A percentile compares a stretch with the other conserved stretches of the same genome.
Conservation (phyloP, 352 stramenopile genomes). For the Pythium folliculosum region DNA sequence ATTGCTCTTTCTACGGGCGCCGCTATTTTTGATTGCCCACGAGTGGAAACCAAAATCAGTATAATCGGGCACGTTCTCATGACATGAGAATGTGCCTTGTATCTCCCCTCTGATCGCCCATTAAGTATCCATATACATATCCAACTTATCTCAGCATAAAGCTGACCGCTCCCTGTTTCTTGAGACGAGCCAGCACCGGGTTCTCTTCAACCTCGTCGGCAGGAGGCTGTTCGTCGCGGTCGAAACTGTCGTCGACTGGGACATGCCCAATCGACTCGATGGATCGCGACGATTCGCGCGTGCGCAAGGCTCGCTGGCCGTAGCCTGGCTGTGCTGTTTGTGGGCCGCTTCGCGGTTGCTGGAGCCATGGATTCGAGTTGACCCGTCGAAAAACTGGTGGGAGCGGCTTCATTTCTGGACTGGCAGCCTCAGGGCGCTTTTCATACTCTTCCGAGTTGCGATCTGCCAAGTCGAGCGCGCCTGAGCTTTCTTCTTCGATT, state of each 20-base stretch:
- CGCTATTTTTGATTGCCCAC: slow-evolving; percentile 20
- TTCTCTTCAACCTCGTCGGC: slow-evolving; percentile 53
- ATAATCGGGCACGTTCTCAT: background rate
- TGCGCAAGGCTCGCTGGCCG: slow-evolving; percentile 18
- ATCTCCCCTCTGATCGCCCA: background rate
- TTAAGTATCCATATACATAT: background rate
- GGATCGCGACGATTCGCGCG: slow-evolving; percentile 1
- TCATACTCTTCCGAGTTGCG: slow-evolving; percentile 9
- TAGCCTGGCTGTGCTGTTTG: slow-evolving; percentile 18
- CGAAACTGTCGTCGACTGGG: background rate
- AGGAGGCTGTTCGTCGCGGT: slow-evolving; percentile 23
- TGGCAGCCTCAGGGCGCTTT: slow-evolving; percentile 6
- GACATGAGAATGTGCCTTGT: too few species aligned
- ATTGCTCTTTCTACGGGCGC: background rate
- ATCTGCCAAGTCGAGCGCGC: slow-evolving; percentile 53
- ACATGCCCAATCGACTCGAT: slow-evolving; percentile 12
- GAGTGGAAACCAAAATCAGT: slow-evolving; percentile 7
- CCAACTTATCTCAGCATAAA: slow-evolving; percentile 69
- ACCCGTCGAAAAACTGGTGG: slow-evolving; percentile 23
- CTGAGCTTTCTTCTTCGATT: slow-evolving; percentile 67
- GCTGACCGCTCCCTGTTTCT: slow-evolving; percentile 82
- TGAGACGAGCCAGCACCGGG: slow-evolving; percentile 70
- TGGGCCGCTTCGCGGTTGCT: slow-evolving; percentile 21
- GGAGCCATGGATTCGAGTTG: slow-evolving; percentile 27
- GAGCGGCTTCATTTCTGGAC: slow-evolving; percentile 24